Evolutionary conservation across 2,329 filamentous ascomycete genomes (phyloP).

Genomic region (Trichocomaceae sp.): DNA sequence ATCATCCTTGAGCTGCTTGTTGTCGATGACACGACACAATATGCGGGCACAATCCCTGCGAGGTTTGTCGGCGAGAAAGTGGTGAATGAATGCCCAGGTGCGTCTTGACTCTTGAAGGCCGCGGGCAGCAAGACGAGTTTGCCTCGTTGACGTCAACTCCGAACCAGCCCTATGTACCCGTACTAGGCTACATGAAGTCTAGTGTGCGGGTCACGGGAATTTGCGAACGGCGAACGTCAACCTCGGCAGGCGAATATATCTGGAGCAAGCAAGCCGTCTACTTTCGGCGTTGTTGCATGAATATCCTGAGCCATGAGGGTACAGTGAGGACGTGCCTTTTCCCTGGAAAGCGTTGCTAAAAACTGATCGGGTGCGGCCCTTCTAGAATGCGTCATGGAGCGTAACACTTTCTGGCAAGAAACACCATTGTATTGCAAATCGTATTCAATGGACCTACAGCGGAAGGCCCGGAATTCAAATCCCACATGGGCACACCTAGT

Average conservation of each 20-base stretch:
- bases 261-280: constrained; percentile 39
- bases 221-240: no score
- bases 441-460: no score
- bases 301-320: constrained; percentile 41
- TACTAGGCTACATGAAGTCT: no score
- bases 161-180: no score
- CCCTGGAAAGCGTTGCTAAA: constrained; percentile 46
- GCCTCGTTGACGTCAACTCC: neutral
- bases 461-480: no score
- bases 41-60: neutral
- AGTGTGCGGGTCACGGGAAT: no score
- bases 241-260: constrained; percentile 24
- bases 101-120: no score
- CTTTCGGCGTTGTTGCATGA: constrained; percentile 38
- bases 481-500: no score
- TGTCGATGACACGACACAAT: neutral
- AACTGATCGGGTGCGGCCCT: constrained; percentile 42
- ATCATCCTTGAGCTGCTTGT: neutral
- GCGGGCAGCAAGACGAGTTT: neutral
- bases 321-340: constrained; percentile 36
- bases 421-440: constrained; percentile 32
- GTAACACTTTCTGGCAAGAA: constrained; percentile 36
- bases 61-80: neutral
- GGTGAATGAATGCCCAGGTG: neutral
- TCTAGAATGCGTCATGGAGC: constrained; percentile 40